phyloP scores from a whole-genome alignment of 768 basidiomycete species.

The Lactarius quietus region DNA sequence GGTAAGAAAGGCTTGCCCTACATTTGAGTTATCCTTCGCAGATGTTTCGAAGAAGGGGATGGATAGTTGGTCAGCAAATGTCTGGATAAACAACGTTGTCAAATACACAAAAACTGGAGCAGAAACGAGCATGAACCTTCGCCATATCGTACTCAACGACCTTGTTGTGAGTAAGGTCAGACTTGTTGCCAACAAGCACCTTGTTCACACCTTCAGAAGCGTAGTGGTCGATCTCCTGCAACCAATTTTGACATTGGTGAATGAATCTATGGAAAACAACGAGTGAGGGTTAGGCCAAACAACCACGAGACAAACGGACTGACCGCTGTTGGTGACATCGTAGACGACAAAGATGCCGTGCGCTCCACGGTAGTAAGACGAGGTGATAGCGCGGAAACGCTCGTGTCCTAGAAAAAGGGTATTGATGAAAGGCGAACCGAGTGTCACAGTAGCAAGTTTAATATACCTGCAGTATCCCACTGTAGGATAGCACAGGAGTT shows the following conservation, averaged over 20 bases:
- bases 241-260: slow-evolving; percentile 95
- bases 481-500: slow-evolving; percentile 14
- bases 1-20: slow-evolving; percentile 98
- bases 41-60: slow-evolving; percentile 98
- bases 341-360: slow-evolving; percentile 99
- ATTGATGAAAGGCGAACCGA: slow-evolving; percentile 1
- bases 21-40: slow-evolving; percentile 99
- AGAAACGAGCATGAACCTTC: slow-evolving; percentile 48
- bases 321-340: slow-evolving; percentile 93
- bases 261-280: slow-evolving; percentile 60
- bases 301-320: slow-evolving; percentile 20
- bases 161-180: slow-evolving; percentile 95
- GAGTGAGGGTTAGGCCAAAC: slow-evolving; percentile 13
- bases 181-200: slow-evolving; percentile 97
- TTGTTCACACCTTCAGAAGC: slow-evolving; percentile 99
- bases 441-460: not conserved
- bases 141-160: slow-evolving; percentile 87
- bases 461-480: slow-evolving; percentile 74
- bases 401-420: slow-evolving; percentile 69
- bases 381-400: slow-evolving; percentile 97
- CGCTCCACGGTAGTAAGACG: slow-evolving; percentile 98
- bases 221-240: slow-evolving; percentile 91
- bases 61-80: slow-evolving; percentile 91
- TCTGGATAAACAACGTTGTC: slow-evolving; percentile 40
- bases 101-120: slow-evolving; percentile 5